phyloP scores from a whole-genome alignment of 2,329 filamentous ascomycete genomes.

The Ascocoryne sarcoides region DNA sequence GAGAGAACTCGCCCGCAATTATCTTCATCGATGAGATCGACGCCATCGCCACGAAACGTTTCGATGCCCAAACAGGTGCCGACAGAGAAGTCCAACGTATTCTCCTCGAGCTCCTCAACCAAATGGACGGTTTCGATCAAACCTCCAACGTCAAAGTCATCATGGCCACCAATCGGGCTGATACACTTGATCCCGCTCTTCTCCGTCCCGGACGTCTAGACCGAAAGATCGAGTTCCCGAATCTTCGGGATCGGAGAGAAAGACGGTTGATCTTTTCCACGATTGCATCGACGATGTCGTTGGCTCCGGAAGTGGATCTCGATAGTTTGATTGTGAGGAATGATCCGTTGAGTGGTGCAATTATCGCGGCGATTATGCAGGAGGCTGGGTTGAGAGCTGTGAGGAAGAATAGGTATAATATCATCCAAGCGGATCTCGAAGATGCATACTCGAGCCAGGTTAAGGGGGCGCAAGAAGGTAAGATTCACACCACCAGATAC shows the following conservation, averaged over 20 bases:
- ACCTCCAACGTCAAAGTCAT: constrained; percentile 99
- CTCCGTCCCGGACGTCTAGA: constrained; percentile 92
- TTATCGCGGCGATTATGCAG: constrained; percentile 99
- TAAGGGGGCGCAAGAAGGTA: constrained; percentile 65
- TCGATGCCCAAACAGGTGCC: constrained; percentile 95
- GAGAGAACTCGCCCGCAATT: constrained; percentile 95
- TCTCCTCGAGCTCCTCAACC: constrained; percentile 90
- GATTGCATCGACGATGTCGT: constrained; percentile 95
- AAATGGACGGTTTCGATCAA: constrained; percentile 99
- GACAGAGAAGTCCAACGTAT: constrained; percentile 99
- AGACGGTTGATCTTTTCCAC: constrained; percentile 93
- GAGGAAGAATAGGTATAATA: constrained; percentile 97
- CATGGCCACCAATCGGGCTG: constrained; percentile 98
- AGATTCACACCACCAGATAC: too few species aligned
- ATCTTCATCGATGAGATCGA: constrained; percentile 99
- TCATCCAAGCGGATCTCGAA: constrained; percentile 93
- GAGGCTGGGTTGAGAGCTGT: constrained; percentile 91
- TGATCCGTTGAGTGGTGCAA: constrained; percentile 86
- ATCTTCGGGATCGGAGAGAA: constrained; percentile 84
- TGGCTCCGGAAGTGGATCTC: constrained; percentile 92
- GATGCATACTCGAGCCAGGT: constrained; percentile 97
- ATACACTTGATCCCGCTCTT: constrained; percentile 90
- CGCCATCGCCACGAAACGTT: constrained; percentile 97
- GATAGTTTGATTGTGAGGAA: constrained; percentile 95
- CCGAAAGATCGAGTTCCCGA: constrained; percentile 98